Conservation (phyloP, 257 asterid genomes). For the Petunia secreta region DNA sequence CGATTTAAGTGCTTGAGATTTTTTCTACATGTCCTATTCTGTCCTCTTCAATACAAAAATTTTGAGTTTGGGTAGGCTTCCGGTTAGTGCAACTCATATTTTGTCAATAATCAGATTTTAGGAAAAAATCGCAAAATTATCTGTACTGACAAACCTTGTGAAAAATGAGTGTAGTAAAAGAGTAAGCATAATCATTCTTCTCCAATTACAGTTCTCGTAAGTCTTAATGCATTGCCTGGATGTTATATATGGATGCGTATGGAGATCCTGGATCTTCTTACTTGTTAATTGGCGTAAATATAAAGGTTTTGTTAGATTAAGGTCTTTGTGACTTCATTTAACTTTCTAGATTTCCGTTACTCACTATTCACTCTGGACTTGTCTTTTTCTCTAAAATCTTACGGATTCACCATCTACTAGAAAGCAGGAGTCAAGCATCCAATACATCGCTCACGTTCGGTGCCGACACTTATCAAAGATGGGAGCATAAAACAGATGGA, state of each 20-base stretch:
- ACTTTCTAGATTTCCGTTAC: not conserved
- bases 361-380: too few species aligned
- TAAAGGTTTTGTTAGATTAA: too few species aligned
- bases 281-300: not conserved
- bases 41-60: not conserved
- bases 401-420: slow-evolving; percentile 45
- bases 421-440: slow-evolving; percentile 49
- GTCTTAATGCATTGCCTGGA: not conserved
- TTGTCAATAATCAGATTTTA: not conserved
- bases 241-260: not conserved
- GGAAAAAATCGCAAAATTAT: not conserved
- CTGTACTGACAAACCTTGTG: not conserved
- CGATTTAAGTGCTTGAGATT: not conserved
- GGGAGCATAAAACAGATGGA: slow-evolving; percentile 65
- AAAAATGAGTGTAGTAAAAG: slow-evolving; percentile 4
- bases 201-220: not conserved
- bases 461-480: slow-evolving; percentile 66
- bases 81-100: not conserved
- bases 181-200: not conserved
- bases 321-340: slow-evolving; percentile 1
- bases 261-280: not conserved
- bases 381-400: not conserved
- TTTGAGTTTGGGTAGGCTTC: not conserved
- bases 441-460: slow-evolving; percentile 87
- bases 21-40: not conserved